phyloP scores from a whole-genome alignment of 495 filamentous ascomycete genomes.

The Neurospora africana region DNA sequence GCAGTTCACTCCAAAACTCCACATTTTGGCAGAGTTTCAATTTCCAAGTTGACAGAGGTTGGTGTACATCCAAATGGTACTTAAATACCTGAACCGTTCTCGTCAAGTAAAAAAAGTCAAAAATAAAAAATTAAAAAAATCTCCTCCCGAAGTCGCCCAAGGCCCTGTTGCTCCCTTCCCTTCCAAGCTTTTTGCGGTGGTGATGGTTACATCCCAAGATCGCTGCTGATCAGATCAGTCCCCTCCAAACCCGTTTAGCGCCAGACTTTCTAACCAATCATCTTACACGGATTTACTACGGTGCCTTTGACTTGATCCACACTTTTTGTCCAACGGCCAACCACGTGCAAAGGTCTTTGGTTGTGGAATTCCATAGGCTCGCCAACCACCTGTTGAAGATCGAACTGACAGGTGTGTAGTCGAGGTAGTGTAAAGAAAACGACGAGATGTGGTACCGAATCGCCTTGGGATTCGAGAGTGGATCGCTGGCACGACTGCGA shows the following conservation, averaged over 20 bases:
- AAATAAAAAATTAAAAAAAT: neutral
- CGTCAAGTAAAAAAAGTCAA: too few species aligned
- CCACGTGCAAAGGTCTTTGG: neutral
- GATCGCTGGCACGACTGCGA: neutral
- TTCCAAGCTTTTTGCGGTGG: neutral
- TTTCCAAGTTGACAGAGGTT: neutral
- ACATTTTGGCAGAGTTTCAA: neutral
- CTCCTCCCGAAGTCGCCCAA: neutral
- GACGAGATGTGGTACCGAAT: neutral
- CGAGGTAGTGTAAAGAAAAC: neutral
- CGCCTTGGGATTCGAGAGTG: neutral
- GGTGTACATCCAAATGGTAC: neutral
- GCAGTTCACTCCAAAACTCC: neutral
- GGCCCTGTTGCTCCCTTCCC: neutral
- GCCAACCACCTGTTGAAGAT: neutral
- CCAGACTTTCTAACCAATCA: neutral
- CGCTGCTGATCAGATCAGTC: too few species aligned
- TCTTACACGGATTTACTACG: neutral
- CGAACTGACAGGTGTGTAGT: neutral
- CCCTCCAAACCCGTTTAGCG: neutral
- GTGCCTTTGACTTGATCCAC: neutral
- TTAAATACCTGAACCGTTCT: neutral
- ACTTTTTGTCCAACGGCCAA: neutral
- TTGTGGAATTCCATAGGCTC: neutral
- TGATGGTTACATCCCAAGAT: too few species aligned